Percentiles rank a stretch among this genome's conserved stretches.
These are phyloP conservation scores for Penicillium sclerotigenum DNA, from an alignment of 2,329 filamentous ascomycete genomes.

Conservation along the genomic window DNA sequence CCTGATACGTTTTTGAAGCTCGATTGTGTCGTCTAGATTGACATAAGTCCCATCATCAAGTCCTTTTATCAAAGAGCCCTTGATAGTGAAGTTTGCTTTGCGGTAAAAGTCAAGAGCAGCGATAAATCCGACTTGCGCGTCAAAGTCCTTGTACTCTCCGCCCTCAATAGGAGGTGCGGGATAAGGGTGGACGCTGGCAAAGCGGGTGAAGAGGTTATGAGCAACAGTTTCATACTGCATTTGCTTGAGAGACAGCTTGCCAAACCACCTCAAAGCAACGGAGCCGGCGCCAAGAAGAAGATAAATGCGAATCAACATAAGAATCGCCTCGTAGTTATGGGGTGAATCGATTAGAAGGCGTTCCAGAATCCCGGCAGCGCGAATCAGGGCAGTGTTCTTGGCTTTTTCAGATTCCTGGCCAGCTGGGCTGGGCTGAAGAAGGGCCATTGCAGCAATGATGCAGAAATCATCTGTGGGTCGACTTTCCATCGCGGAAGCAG, in stretches of 20 bases:
- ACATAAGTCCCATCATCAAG: constrained; percentile 44
- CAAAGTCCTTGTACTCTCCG: constrained; percentile 41
- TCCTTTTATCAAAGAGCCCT: constrained; percentile 37
- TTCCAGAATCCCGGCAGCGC: constrained; percentile 40
- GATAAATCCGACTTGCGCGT: constrained; percentile 41
- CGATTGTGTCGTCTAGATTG: constrained; percentile 44
- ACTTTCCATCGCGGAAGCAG: constrained; percentile 41
- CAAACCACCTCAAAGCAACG: constrained; percentile 46
- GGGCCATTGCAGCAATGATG: constrained; percentile 43
- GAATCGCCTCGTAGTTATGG: constrained; percentile 47
- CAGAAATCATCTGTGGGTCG: constrained; percentile 45
- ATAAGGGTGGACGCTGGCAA: constrained; percentile 48
- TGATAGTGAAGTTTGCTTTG: constrained; percentile 38
- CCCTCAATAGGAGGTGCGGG: constrained; percentile 40
- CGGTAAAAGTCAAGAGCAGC: constrained; percentile 44
- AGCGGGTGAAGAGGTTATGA: constrained; percentile 47
- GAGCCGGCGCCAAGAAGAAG: constrained; percentile 45
- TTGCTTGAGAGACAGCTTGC: constrained; percentile 48
- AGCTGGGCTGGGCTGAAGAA: constrained; percentile 33
- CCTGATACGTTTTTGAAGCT: constrained; percentile 38
- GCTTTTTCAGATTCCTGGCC: constrained; percentile 19
- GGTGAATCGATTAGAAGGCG: constrained; percentile 42
- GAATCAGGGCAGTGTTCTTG: constrained; percentile 34
- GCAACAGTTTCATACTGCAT: constrained; percentile 49
- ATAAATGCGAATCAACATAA: constrained; percentile 46